Percentiles rank a stretch among this genome's conserved stretches.
phyloP scores from a whole-genome alignment of 2,329 filamentous ascomycete species.

The Plectosphaerella sp. region DNA sequence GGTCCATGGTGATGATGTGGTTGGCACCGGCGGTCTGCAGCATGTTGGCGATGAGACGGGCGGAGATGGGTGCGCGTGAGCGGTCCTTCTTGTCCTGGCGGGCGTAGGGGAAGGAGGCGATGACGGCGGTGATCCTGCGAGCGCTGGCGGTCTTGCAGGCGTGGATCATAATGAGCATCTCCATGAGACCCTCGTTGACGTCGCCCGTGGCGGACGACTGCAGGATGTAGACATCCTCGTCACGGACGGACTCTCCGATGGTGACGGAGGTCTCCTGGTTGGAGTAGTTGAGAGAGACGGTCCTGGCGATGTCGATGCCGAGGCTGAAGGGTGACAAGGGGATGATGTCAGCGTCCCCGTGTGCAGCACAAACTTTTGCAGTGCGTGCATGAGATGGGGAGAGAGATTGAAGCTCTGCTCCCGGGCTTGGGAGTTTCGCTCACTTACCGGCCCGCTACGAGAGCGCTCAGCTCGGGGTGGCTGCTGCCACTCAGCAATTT shows the following conservation, averaged over 20 bases:
- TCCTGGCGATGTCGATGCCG: conserved; percentile 63
- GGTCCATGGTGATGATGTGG: conserved; percentile 76
- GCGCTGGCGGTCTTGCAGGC: conserved; percentile 62
- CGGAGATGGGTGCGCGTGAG: conserved; percentile 81
- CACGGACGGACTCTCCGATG: conserved; percentile 83
- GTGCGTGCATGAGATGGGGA: background rate
- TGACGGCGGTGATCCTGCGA: conserved; percentile 79
- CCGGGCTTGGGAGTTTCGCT: background rate
- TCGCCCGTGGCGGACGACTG: conserved; percentile 85
- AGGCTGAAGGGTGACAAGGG: conserved; percentile 37
- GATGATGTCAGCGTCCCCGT: background rate
- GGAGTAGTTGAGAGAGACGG: conserved; percentile 68
- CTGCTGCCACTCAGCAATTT: conserved; percentile 29
- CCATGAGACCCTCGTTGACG: conserved; percentile 91
- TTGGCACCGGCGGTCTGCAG: conserved; percentile 75
- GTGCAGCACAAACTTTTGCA: background rate
- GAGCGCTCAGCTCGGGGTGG: conserved; percentile 26
- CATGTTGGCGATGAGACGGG: conserved; percentile 90
- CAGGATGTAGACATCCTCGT: conserved; percentile 78
- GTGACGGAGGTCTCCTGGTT: conserved; percentile 79
- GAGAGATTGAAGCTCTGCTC: background rate
- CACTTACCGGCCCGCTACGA: conserved; percentile 21
- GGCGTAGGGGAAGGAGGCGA: conserved; percentile 87
- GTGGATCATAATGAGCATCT: conserved; percentile 89
- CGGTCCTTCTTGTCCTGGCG: conserved; percentile 88